Base-by-base conservation (phyloP, 805 yeast species). In the Yueomyces sinensis region DNA sequence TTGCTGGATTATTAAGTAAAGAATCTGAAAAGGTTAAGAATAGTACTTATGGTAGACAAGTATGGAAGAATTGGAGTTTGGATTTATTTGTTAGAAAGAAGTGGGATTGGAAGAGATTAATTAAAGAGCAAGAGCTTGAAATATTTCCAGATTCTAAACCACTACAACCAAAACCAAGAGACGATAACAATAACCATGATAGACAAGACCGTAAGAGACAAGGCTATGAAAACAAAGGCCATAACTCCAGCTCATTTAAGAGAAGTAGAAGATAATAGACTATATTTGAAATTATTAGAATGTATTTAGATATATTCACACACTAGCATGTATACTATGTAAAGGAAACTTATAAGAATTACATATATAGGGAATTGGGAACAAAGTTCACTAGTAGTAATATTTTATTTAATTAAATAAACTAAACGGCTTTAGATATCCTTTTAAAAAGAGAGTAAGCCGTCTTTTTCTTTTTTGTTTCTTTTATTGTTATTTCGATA, bases 1-100 rank as follows among this genome's bases (percentile, higher is more conserved):
- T 89, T 40, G 95, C 94, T 0, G 67, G 68, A 17, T 77, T 76
- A 39, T 60, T 89, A 39, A 48, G 62, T 19, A 66, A 62, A 14
- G 69, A 76, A 30, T 69, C 76, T 28, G 78, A 72, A 27, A 65
- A 68, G 40, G 80, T 91, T 30, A 86, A 91, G 61, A 83, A 77
- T 40, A 82, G 94, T 50, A 70, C 65, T 11, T 91, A 89, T 50
- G 98, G 98, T 25, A 73, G 78, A 51, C 68, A 75, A 46, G 97
- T 91, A 2, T 91, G 96, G 97, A 82, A 79, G 54, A 89, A 89
- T 55, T 91, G 96, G 96, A 61, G 70, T 22, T 69, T 89, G 77
- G 97, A 91, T 53, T 59, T 76, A 46, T 89, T 74, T 48, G 52
- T 41, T 15, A 37, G 49, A 32, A 45, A 44, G 32, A 40, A 40